Evolutionary conservation across 257 asterid genomes (phyloP).

Genomic region (Orobanche coerulescens): DNA sequence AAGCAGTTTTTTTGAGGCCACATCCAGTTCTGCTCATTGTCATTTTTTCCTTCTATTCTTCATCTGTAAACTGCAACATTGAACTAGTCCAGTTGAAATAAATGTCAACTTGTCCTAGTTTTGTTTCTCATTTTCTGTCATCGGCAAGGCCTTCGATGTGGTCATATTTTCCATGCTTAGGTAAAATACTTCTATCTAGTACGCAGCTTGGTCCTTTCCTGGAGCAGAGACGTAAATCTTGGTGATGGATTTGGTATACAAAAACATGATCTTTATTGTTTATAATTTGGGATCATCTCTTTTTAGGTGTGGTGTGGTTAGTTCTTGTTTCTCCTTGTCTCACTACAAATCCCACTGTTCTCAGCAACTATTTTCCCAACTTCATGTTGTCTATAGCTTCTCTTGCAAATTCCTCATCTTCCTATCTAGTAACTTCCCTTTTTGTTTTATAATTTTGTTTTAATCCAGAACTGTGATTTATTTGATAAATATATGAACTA

Average conservation of each 20-base stretch:
- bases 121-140: neutral
- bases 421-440: neutral
- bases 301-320: too few species aligned
- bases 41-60: neutral
- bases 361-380: neutral
- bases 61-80: neutral
- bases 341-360: neutral
- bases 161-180: neutral
- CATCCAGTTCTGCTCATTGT: conserved; percentile 7
- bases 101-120: neutral
- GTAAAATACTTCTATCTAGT: neutral
- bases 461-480: too few species aligned
- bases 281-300: neutral
- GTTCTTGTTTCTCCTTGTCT: neutral
- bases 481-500: neutral
- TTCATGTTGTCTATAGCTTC: neutral
- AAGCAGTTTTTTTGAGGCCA: conserved; percentile 2
- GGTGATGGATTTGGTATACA: neutral
- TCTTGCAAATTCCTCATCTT: neutral
- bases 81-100: conserved; percentile 11
- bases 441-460: neutral
- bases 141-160: conserved; percentile 8
- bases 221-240: neutral
- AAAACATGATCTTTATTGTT: neutral
- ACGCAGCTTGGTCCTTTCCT: neutral